phyloP scores from a whole-genome alignment of 257 asterid genomes.

The Nicotiana obtusifolia region DNA sequence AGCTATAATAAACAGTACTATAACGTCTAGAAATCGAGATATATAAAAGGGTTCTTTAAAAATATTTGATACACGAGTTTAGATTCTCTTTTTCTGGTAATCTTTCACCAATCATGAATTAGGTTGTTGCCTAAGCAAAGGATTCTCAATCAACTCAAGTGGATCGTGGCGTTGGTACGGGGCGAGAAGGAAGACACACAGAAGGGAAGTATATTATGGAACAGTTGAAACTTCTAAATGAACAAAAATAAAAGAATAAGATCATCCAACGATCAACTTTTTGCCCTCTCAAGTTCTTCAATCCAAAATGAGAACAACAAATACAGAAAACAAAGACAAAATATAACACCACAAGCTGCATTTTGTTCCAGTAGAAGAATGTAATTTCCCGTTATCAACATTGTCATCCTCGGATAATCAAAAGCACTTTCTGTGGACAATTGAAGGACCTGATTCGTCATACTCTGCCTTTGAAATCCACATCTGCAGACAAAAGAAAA shows the following conservation, averaged over 20 bases:
- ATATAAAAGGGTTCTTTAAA: too few species aligned
- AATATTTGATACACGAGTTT: too few species aligned
- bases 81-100: too few species aligned
- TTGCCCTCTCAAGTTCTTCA: constrained; percentile 25
- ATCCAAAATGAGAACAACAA: constrained; percentile 28
- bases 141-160: too few species aligned
- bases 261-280: constrained; percentile 36
- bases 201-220: neutral
- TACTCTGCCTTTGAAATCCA: constrained; percentile 40
- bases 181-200: neutral
- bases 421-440: constrained; percentile 53
- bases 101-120: neutral
- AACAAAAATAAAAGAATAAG: constrained; percentile 35
- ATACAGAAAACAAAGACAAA: constrained; percentile 26
- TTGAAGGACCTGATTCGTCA: constrained; percentile 44
- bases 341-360: constrained; percentile 27
- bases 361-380: constrained; percentile 20
- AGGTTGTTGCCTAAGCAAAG: too few species aligned
- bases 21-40: too few species aligned
- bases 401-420: constrained; percentile 18
- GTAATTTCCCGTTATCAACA: constrained; percentile 12
- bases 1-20: too few species aligned
- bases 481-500: constrained; percentile 23
- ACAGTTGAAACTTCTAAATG: constrained; percentile 29
- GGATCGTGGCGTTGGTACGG: too few species aligned